Conservation (phyloP, 163 green algal genomes). For the Scenedesmus sp. region DNA sequence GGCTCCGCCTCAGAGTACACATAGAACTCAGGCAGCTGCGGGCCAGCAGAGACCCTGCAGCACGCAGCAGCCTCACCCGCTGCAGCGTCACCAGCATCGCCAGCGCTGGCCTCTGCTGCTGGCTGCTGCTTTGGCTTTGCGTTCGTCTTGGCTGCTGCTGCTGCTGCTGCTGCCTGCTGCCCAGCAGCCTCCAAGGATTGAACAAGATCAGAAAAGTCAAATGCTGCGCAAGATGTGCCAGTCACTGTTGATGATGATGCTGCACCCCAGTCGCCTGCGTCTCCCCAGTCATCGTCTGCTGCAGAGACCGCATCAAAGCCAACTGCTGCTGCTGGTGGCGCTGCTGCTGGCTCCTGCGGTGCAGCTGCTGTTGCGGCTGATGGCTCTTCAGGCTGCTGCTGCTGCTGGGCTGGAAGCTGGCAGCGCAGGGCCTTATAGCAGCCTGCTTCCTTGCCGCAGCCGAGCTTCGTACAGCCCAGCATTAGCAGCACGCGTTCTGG, state of each 20-base stretch:
- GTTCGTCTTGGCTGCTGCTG: background rate
- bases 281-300: conserved; percentile 15
- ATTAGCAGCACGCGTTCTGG: conserved; percentile 52
- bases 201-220: conserved; percentile 62
- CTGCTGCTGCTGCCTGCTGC: conserved; percentile 17
- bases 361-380: background rate
- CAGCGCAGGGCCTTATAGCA: conserved; percentile 58
- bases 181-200: conserved; percentile 50
- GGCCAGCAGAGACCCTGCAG: background rate
- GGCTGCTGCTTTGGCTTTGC: conserved; percentile 10
- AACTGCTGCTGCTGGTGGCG: background rate
- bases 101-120: background rate
- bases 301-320: background rate
- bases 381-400: background rate
- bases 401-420: conserved; percentile 27
- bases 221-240: conserved; percentile 20
- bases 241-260: background rate
- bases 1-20: conserved; percentile 58
- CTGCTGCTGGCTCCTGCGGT: background rate
- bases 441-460: conserved; percentile 53
- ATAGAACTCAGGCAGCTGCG: conserved; percentile 57
- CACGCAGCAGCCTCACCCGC: background rate
- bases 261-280: background rate
- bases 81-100: conserved; percentile 5
- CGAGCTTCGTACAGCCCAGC: conserved; percentile 54